phyloP scores from a whole-genome alignment of 2,329 filamentous ascomycete genomes.

The Aspergillus sp. region DNA sequence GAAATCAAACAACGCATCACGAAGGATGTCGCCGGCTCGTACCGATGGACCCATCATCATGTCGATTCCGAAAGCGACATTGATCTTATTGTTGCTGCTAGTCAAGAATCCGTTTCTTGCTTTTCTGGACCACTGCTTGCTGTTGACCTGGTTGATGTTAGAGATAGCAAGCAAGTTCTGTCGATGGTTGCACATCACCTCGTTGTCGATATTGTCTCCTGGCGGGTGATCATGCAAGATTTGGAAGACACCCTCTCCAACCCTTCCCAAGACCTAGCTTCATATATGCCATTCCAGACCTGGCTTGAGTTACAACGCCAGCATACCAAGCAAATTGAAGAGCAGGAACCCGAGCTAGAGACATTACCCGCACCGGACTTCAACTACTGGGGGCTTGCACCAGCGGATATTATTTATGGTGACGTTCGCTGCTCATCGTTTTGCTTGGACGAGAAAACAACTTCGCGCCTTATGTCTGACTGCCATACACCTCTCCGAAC shows the following conservation, averaged over 20 bases:
- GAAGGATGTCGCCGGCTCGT: conserved; percentile 28
- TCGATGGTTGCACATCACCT: conserved; percentile 40
- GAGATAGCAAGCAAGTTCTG: conserved; percentile 30
- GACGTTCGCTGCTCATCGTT: conserved; percentile 36
- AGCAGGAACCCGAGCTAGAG: conserved; percentile 11
- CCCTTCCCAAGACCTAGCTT: conserved; percentile 18
- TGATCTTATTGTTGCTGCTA: conserved; percentile 15
- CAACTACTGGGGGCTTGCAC: conserved; percentile 35
- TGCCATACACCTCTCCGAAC: conserved; percentile 35
- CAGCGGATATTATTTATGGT: conserved; percentile 32
- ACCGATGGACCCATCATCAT: conserved; percentile 22
- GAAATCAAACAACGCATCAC: conserved; percentile 32
- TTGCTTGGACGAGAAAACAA: conserved; percentile 24
- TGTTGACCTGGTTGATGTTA: conserved; percentile 41
- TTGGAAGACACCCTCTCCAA: conserved; percentile 37
- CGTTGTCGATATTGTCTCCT: conserved; percentile 42
- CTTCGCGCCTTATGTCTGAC: conserved; percentile 27
- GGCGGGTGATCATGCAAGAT: conserved; percentile 40
- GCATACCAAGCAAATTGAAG: conserved; percentile 17
- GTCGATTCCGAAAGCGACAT: conserved; percentile 26
- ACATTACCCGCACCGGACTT: conserved; percentile 32
- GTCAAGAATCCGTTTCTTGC: conserved; percentile 34
- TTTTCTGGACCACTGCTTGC: conserved; percentile 41
- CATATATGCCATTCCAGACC: conserved; percentile 37
- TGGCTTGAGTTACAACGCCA: conserved; percentile 36